Conservation (phyloP, 2,329 filamentous ascomycete genomes). For the Mycosphaerelloides madeirae region DNA sequence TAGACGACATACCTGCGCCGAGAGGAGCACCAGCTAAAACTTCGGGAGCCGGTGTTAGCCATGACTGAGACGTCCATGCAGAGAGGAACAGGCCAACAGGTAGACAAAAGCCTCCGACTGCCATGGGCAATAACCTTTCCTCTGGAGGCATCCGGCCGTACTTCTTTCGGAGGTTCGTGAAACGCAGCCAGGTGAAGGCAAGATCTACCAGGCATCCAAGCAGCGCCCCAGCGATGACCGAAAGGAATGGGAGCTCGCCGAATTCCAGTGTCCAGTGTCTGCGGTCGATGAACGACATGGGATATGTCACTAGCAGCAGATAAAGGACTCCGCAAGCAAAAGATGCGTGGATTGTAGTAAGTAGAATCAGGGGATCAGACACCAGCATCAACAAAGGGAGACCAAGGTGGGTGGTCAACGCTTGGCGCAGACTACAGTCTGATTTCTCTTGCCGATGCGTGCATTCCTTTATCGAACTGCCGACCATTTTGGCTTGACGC, state of each 20-base stretch:
- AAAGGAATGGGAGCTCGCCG: conserved; percentile 17
- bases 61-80: conserved; percentile 37
- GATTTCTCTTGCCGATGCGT: conserved; percentile 16
- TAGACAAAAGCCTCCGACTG: conserved; percentile 22
- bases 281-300: conserved; percentile 20
- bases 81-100: conserved; percentile 44
- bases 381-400: conserved; percentile 40
- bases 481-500: conserved; percentile 43
- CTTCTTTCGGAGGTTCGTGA: neutral
- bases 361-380: conserved; percentile 45
- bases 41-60: conserved; percentile 37
- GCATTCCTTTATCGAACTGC: conserved; percentile 44
- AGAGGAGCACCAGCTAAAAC: conserved; percentile 36
- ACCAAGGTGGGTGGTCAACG: conserved; percentile 43
- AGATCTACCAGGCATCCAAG: conserved; percentile 13
- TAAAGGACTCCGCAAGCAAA: conserved; percentile 31
- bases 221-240: conserved; percentile 15
- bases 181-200: conserved; percentile 5
- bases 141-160: conserved; percentile 29
- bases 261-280: conserved; percentile 14
- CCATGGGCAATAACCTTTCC: conserved; percentile 31
- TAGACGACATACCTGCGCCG: conserved; percentile 25
- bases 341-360: conserved; percentile 41
- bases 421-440: conserved; percentile 34
- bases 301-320: conserved; percentile 38